phyloP scores from a whole-genome alignment of 306 rosid species.

The Ormosia semicastrata region DNA sequence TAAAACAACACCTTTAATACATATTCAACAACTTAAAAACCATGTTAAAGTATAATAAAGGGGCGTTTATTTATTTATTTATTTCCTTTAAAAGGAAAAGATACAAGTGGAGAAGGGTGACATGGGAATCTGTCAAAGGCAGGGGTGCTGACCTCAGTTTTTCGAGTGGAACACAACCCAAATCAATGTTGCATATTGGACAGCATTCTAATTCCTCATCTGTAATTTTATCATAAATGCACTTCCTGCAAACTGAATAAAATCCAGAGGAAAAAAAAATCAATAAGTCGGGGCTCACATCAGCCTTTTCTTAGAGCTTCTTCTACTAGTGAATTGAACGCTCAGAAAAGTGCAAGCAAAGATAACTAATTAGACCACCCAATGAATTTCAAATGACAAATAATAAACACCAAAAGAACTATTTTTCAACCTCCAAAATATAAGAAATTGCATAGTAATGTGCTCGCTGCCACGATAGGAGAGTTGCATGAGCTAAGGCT shows the following conservation, averaged over 20 bases:
- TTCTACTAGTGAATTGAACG: background rate
- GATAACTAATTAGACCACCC: background rate
- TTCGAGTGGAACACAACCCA: slow-evolving; percentile 82
- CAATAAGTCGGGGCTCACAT: background rate
- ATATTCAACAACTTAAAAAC: background rate
- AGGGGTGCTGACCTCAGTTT: slow-evolving; percentile 66
- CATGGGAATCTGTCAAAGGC: slow-evolving; percentile 1
- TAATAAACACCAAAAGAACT: slow-evolving; percentile 2
- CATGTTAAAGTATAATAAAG: background rate
- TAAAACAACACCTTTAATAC: slow-evolving; percentile 6
- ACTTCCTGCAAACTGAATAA: slow-evolving; percentile 91
- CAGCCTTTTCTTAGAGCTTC: background rate
- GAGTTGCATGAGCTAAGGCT: slow-evolving; percentile 25
- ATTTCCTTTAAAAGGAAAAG: background rate
- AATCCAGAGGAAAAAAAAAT: background rate
- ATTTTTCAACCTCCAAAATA: slow-evolving; percentile 14
- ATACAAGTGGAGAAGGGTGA: background rate
- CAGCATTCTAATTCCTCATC: slow-evolving; percentile 87
- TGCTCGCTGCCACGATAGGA: background rate
- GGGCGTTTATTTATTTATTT: background rate
- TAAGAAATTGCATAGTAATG: slow-evolving; percentile 1
- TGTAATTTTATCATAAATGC: slow-evolving; percentile 68
- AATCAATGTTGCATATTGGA: slow-evolving; percentile 75
- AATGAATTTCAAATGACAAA: background rate
- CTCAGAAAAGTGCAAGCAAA: background rate